phyloP scores from a whole-genome alignment of 2,329 filamentous ascomycete species.

The Fusarium metavorans region DNA sequence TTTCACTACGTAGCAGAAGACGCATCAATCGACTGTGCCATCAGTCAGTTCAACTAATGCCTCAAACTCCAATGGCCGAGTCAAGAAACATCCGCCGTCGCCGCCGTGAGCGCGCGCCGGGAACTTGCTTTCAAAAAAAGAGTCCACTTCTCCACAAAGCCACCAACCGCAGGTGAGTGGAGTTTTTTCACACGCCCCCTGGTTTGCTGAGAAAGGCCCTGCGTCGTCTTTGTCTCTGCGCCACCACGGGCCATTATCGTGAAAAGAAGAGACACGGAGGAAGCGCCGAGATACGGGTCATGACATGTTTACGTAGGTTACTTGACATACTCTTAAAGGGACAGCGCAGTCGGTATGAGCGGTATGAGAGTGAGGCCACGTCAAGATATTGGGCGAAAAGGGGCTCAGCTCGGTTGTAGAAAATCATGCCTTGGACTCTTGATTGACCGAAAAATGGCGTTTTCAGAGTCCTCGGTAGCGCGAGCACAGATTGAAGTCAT shows the following conservation, averaged over 20 bases:
- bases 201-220: neutral
- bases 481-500: slow-evolving; percentile 12
- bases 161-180: slow-evolving; percentile 6
- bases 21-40: neutral
- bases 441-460: slow-evolving; percentile 6
- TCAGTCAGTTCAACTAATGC: slow-evolving; percentile 6
- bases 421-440: neutral
- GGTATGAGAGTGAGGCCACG: neutral
- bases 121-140: no score
- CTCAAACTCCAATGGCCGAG: neutral
- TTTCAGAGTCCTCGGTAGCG: slow-evolving; percentile 1
- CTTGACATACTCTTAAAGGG: neutral
- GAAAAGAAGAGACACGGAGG: neutral
- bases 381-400: neutral
- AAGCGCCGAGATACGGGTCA: slow-evolving; percentile 8
- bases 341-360: neutral
- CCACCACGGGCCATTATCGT: slow-evolving; percentile 11
- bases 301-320: slow-evolving; percentile 2
- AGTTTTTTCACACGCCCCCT: slow-evolving; percentile 5
- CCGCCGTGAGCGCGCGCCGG: slow-evolving; percentile 8
- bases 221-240: neutral
- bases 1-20: neutral
- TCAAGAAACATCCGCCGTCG: slow-evolving; percentile 22
- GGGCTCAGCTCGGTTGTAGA: neutral
- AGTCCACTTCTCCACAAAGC: neutral